A percentile compares a stretch with the other conserved stretches of the same genome.
phyloP scores from a whole-genome alignment of 2,329 filamentous ascomycete species.

The Neofusicoccum sp. region DNA sequence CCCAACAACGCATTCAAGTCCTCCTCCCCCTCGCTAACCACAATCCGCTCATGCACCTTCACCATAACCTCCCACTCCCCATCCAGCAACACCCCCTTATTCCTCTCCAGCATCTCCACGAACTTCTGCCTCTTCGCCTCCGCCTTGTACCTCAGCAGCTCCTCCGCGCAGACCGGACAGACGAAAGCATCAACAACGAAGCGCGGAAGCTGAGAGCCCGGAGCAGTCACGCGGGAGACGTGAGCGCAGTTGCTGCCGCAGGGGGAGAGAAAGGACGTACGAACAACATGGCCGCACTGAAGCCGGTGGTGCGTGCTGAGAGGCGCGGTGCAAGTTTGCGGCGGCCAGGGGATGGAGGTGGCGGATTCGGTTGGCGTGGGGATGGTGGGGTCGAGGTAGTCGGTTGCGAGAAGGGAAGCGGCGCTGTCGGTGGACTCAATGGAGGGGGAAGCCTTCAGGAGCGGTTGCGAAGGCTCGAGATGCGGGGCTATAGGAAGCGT shows the following conservation, averaged over 20 bases:
- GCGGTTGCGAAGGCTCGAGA: neutral
- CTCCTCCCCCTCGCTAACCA: neutral
- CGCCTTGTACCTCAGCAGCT: neutral
- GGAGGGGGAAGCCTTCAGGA: neutral
- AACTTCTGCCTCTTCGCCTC: neutral
- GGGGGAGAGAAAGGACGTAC: slow-evolving; percentile 1
- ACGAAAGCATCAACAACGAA: neutral
- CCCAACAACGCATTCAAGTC: neutral
- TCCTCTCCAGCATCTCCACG: neutral
- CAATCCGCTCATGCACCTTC: neutral
- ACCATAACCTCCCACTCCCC: neutral
- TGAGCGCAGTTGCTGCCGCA: slow-evolving; percentile 6
- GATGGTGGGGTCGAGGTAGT: neutral
- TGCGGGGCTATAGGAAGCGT: no score
- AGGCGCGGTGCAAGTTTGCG: neutral
- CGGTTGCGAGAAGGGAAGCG: neutral
- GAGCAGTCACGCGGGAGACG: neutral
- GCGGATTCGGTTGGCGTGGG: neutral
- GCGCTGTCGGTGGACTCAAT: no score
- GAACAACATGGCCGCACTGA: neutral
- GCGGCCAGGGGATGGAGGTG: neutral
- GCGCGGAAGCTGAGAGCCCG: neutral
- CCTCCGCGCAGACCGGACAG: neutral
- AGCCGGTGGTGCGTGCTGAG: slow-evolving; percentile 7
- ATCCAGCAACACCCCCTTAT: neutral